Percentiles rank a stretch among this genome's conserved stretches.
Conservation (phyloP, 2,329 filamentous ascomycete species). For the Xenosphaeropsis pyriputrescens region DNA sequence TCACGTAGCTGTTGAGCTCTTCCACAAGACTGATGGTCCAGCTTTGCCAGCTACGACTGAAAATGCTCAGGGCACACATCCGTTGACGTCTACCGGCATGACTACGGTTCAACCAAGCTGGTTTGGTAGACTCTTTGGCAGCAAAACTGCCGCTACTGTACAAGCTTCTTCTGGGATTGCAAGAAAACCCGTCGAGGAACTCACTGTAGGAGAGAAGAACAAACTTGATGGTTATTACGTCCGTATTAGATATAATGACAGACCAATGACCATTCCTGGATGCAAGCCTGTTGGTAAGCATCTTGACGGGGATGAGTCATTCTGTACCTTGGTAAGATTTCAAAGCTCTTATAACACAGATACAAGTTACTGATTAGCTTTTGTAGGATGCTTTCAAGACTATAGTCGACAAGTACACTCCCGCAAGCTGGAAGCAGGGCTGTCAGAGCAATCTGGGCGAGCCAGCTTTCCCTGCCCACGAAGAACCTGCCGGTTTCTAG, state of each 20-base stretch:
- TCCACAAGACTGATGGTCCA: constrained; percentile 36
- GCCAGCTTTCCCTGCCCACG: constrained; percentile 14
- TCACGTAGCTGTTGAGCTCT: constrained; percentile 83
- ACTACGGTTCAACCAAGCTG: constrained; percentile 8
- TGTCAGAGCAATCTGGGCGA: constrained; percentile 41
- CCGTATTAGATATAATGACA: constrained; percentile 81
- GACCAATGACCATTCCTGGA: constrained; percentile 65
- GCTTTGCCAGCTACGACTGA: constrained; percentile 13
- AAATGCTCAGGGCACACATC: constrained; percentile 1
- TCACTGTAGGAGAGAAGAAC: constrained; percentile 40
- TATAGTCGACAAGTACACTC: constrained; percentile 83
- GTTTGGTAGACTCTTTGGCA: constrained; percentile 12
- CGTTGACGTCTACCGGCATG: not conserved
- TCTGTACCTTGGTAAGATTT: constrained; percentile 67
- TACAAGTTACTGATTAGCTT: not conserved
- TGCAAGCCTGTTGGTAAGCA: constrained; percentile 69
- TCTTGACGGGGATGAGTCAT: constrained; percentile 69
- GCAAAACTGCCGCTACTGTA: constrained; percentile 8
- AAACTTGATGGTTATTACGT: constrained; percentile 70
- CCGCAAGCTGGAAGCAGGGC: constrained; percentile 57
- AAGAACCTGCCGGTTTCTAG: constrained; percentile 18
- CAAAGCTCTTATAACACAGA: not conserved
- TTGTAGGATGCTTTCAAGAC: constrained; percentile 71
- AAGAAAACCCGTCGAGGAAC: constrained; percentile 39
- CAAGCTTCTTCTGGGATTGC: constrained; percentile 32